phyloP scores from a whole-genome alignment of 2,329 filamentous ascomycete species.

The Basipetospora chlamydospora region DNA sequence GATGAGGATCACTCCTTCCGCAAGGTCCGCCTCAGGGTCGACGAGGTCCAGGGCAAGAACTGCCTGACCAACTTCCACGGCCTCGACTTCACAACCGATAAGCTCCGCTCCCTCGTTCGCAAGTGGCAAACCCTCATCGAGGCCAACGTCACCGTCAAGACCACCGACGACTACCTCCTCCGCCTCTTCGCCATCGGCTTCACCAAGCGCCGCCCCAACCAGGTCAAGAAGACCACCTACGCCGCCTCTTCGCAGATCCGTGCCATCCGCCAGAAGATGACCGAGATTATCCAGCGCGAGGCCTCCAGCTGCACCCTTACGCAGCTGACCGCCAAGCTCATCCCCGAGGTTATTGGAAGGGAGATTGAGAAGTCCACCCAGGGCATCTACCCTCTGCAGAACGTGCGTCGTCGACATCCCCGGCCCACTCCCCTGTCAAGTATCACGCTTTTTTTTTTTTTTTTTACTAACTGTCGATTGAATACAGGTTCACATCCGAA shows the following conservation, averaged over 20 bases:
- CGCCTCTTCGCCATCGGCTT: conserved; percentile 98
- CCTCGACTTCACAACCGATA: conserved; percentile 99
- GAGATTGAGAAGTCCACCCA: conserved; percentile 99
- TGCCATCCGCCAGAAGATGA: conserved; percentile 99
- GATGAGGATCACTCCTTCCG: conserved; percentile 99
- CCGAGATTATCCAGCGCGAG: conserved; percentile 95
- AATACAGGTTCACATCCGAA: conserved; percentile 89
- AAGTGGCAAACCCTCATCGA: conserved; percentile 99
- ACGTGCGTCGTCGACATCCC: conserved; percentile 46
- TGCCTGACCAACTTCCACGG: conserved; percentile 99
- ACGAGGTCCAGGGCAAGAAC: conserved; percentile 99
- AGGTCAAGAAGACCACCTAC: conserved; percentile 99
- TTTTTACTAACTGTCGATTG: neutral
- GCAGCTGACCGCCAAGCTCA: conserved; percentile 96
- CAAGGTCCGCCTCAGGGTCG: conserved; percentile 97
- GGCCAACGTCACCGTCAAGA: conserved; percentile 99
- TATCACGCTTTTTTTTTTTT: too few relatives aligned
- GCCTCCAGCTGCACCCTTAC: conserved; percentile 85
- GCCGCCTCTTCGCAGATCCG: conserved; percentile 94
- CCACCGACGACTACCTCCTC: conserved; percentile 98
- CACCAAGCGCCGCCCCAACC: conserved; percentile 97
- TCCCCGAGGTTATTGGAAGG: conserved; percentile 97
- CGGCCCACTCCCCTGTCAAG: too few relatives aligned
- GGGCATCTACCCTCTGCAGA: conserved; percentile 99
- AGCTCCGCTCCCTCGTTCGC: conserved; percentile 95